Evolutionary conservation across 2,329 filamentous ascomycete species (phyloP), one percentile per base, ranked within the genome.

Genomic region (Fusarium piperis): DNA sequence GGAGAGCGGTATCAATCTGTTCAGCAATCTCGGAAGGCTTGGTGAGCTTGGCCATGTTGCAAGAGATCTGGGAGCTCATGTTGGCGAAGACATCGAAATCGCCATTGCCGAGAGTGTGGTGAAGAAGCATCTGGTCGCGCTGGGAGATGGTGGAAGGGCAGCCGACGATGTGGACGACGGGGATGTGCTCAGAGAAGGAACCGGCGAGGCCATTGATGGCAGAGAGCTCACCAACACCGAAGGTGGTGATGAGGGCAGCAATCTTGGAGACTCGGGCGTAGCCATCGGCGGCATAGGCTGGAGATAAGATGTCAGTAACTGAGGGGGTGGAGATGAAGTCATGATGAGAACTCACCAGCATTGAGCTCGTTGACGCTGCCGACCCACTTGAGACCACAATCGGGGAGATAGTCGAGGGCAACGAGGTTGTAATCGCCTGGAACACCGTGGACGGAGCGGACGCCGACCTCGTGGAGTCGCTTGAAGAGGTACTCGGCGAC

Each of bases 71-170:
- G 52, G 87, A 84, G 79, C 87, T 93, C 92, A 97, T 97, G 77
- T 93, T 89, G 73, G 90, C 87, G 80, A 97, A 97, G 61, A 94
- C 93, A 67, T 92, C 91, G 81, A 93, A 97, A 82, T 97, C 92
- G 65, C 94, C 92, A 74, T 93, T 93, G 62, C 90, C 91, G 2
- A 94, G 88, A 0, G 92, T 93, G 80, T 94, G 92, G 75, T 93
- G 91, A 33, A 87, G 81, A 35, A 86, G 79, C 82, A 85, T 84
- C 71, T 83, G 83, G 59, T 84, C 81, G 53, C 81, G 81, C 78
- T 87, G 84, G 16, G 85, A 86, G 64, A 83, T 75, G 38, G 84
- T 86, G 13, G 84, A 85, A 1, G 85, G 85, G 68, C 83, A 86
- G 55, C 85, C 85, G 41, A 92, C 90, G 62, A 92, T 90, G 79